phyloP scores from a whole-genome alignment of 176 grass and related monocot species.

The Aegilops tauschii region DNA sequence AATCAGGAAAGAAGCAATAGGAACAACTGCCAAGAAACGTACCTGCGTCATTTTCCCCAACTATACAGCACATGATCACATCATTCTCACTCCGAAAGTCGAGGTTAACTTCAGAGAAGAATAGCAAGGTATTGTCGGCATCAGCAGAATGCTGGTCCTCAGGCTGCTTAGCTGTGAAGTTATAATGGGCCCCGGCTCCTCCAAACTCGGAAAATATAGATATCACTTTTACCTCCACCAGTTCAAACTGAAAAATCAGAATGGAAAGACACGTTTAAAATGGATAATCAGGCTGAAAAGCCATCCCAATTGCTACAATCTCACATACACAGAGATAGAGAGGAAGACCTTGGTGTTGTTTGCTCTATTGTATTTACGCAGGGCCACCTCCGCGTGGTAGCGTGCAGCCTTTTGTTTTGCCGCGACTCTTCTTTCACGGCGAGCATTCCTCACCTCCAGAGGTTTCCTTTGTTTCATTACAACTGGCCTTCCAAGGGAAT shows the following conservation, averaged over 20 bases:
- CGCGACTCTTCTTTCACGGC: neutral
- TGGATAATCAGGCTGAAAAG: neutral
- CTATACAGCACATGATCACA: slow-evolving; percentile 6
- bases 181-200: neutral
- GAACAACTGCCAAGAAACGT: neutral
- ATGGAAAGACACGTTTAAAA: neutral
- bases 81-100: neutral
- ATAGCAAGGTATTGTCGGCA: neutral
- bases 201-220: slow-evolving; percentile 22
- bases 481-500: neutral
- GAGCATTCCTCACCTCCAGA: neutral
- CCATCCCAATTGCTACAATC: neutral
- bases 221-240: slow-evolving; percentile 1
- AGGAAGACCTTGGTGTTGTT: neutral
- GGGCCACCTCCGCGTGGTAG: neutral
- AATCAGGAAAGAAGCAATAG: neutral
- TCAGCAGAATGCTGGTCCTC: neutral
- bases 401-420: neutral
- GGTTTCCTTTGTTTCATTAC: neutral
- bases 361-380: neutral
- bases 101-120: slow-evolving; percentile 13
- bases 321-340: neutral
- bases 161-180: slow-evolving; percentile 29
- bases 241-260: neutral
- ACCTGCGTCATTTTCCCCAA: slow-evolving; percentile 17